A percentile compares a stretch with the other conserved stretches of the same genome.
Evolutionary conservation across 176 grass and related monocot species (phyloP).

Genomic region (Calamus simplicifolius): DNA sequence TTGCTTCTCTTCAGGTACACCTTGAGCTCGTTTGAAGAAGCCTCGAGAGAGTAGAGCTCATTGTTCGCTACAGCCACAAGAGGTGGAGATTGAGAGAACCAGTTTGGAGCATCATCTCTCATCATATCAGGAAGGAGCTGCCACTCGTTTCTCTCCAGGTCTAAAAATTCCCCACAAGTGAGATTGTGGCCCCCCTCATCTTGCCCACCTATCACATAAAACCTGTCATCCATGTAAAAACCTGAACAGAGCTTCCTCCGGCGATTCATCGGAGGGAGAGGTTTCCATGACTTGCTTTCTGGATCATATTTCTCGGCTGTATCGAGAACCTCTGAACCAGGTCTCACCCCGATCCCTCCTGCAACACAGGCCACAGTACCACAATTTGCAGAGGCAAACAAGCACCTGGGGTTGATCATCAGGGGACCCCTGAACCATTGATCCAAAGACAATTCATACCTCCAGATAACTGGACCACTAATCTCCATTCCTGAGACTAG

Average conservation of each 20-base stretch:
- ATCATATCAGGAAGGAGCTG: slow-evolving; percentile 2
- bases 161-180: slow-evolving; percentile 4
- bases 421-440: neutral
- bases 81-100: slow-evolving; percentile 1
- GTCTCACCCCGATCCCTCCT: neutral
- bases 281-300: neutral
- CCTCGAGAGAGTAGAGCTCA: slow-evolving; percentile 8
- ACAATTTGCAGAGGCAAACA: slow-evolving; percentile 9
- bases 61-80: slow-evolving; percentile 8
- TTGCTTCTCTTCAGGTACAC: slow-evolving; percentile 11
- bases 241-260: slow-evolving; percentile 5
- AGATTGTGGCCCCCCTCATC: slow-evolving; percentile 4
- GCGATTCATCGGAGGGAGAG: neutral
- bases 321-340: neutral
- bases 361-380: slow-evolving; percentile 4
- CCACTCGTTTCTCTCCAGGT: neutral
- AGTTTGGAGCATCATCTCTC: neutral
- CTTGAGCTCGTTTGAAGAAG: slow-evolving; percentile 3
- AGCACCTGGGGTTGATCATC: slow-evolving; percentile 4
- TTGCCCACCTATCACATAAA: slow-evolving; percentile 10
- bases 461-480: slow-evolving; percentile 3
- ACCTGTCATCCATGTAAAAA: slow-evolving; percentile 5
- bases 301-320: slow-evolving; percentile 9
- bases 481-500: slow-evolving; percentile 10
- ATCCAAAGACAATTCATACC: slow-evolving; percentile 1